Conservation (phyloP, 2,329 filamentous ascomycete species). For the Trichoderma afroharzianum region DNA sequence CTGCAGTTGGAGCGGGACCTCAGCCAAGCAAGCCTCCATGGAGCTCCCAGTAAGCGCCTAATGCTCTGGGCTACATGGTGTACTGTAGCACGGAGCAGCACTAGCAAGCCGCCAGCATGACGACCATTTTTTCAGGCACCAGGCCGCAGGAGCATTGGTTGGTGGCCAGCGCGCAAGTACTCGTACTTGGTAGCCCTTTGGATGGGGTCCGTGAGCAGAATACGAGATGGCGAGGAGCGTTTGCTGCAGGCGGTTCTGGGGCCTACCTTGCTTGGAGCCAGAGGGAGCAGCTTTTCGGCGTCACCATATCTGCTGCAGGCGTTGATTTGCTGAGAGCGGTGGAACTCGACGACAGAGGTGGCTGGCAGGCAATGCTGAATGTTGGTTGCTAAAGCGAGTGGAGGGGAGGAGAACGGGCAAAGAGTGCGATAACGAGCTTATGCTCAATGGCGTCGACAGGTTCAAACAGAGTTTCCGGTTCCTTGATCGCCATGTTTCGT, state of each 20-base stretch:
- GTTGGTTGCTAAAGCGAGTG: background rate
- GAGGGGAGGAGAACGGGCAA: background rate
- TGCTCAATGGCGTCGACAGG: background rate
- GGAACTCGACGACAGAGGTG: slow-evolving; percentile 2
- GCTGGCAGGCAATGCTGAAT: background rate
- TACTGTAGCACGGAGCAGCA: background rate
- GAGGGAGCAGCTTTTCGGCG: slow-evolving; percentile 5
- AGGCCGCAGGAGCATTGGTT: background rate
- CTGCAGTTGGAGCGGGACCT: background rate
- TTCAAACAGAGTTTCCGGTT: background rate
- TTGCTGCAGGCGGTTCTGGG: slow-evolving; percentile 4
- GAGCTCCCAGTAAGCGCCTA: background rate
- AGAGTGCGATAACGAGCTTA: background rate
- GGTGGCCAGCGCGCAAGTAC: background rate
- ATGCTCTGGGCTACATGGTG: background rate
- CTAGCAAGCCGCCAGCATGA: background rate
- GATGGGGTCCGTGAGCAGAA: slow-evolving; percentile 8
- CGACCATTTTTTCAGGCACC: background rate
- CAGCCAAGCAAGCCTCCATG: background rate
- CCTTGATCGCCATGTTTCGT: background rate
- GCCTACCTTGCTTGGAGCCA: background rate
- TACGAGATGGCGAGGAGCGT: slow-evolving; percentile 4
- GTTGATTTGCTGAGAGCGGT: slow-evolving; percentile 6
- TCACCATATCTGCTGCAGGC: slow-evolving; percentile 5
- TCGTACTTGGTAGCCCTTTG: background rate